Percentiles rank a stretch among this genome's conserved stretches.
Conservation (phyloP, 805 yeast genomes). For the Suhomyces xylopsoci region DNA sequence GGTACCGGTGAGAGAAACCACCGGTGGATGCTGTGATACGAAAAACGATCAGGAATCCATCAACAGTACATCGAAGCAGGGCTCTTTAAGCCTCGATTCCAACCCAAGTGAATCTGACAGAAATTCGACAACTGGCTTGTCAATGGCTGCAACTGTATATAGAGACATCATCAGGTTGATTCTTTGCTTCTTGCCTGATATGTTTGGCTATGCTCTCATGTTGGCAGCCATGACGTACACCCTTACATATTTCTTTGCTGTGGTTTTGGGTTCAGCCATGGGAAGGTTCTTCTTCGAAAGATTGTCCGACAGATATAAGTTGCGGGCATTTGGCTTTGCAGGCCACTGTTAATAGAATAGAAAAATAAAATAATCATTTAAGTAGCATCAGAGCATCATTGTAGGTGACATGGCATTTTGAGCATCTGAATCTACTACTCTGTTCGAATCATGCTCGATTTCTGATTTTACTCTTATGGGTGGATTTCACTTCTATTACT, state of each 20-base stretch:
- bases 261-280: slow-evolving; percentile 63
- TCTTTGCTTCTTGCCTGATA: slow-evolving; percentile 57
- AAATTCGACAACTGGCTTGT: slow-evolving; percentile 8
- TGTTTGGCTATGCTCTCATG: slow-evolving; percentile 72
- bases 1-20: background rate
- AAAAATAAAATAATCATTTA: too few relatives aligned
- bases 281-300: slow-evolving; percentile 71
- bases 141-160: slow-evolving; percentile 21
- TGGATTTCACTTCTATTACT: too few relatives aligned
- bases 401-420: too few relatives aligned
- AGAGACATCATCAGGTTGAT: slow-evolving; percentile 57
- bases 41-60: slow-evolving; percentile 16
- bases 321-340: background rate
- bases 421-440: too few relatives aligned
- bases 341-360: slow-evolving; percentile 3
- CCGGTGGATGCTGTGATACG: slow-evolving; percentile 19
- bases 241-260: slow-evolving; percentile 67
- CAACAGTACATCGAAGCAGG: background rate
- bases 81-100: background rate
- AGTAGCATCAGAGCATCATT: background rate
- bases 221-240: slow-evolving; percentile 74
- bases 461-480: too few relatives aligned
- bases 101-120: slow-evolving; percentile 2
- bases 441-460: too few relatives aligned
- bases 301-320: slow-evolving; percentile 42